Evolutionary conservation across 768 basidiomycete genomes (phyloP), one percentile per base, ranked within the genome.

Genomic region (Lactifluus pinguis): DNA sequence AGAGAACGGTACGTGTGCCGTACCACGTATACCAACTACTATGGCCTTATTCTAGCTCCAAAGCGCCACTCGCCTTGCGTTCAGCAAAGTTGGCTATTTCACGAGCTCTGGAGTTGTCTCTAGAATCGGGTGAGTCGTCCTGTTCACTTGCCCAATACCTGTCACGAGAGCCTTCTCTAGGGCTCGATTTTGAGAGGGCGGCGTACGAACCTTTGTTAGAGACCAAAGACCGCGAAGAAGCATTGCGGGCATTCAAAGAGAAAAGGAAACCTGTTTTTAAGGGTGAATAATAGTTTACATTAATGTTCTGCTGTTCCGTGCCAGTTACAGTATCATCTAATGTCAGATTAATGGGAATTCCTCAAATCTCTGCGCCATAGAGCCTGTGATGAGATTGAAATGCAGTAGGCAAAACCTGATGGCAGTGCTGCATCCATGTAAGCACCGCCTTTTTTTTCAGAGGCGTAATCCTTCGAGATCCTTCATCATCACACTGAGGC

Each of bases 161-260:
- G 56, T 39, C 55, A 52, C 38, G 38, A 56, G 50, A 32, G 17
- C 39, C 51, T 36, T 41, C 14, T 42, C 8, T 63, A 84, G 92
- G 91, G n/a, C 79, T 98, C n/a, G 91, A 95, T 70, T 90, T 95
- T 63, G 94, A 97, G 72, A 79, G 89, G 39, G 84, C 85, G 6
- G 83, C 88, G 13, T 98, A 98, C 62, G 88, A 95, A 65, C 79
- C 82, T 3, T 77, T 98, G 19, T 76, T 97, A 21, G 77, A 79
- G 38, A 86, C 80, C 7, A 78, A 83, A 64, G 94, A 98, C 71
- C 82, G 94, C 19, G 65, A 79, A 6, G 94, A 98, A 73, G 94
- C 93, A 4, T 76, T 97, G 42, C 73, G 82, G 55, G 94, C 94
- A 14, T 97, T 95, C 76, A 84, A 79, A 67, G 88, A 89, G 73